These are phyloP conservation scores for Hericium rajendrae DNA, from an alignment of 768 basidiomycete genomes.

Conservation along the genomic window DNA sequence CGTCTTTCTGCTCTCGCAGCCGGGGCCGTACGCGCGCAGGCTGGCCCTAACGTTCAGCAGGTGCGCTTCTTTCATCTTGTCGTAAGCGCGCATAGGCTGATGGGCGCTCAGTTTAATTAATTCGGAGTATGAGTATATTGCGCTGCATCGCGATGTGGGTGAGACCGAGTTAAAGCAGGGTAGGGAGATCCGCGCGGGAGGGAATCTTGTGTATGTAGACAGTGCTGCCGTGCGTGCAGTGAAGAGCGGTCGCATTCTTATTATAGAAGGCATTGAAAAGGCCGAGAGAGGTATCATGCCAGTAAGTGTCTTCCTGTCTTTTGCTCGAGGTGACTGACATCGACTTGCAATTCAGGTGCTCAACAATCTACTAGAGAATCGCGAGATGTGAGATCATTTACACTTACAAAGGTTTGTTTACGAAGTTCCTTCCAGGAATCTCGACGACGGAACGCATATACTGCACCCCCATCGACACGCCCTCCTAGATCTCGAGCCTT, in stretches of 20 bases:
- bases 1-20: slow-evolving; percentile 55
- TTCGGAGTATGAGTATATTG: slow-evolving; percentile 59
- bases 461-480: slow-evolving; percentile 53
- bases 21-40: slow-evolving; percentile 56
- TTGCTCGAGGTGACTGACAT: background rate
- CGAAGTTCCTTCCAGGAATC: slow-evolving; percentile 33
- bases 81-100: background rate
- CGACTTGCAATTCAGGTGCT: slow-evolving; percentile 25
- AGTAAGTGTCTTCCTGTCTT: slow-evolving; percentile 23
- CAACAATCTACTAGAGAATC: slow-evolving; percentile 60
- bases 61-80: slow-evolving; percentile 21
- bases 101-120: slow-evolving; percentile 40
- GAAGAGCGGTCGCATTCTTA: slow-evolving; percentile 54
- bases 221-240: slow-evolving; percentile 59
- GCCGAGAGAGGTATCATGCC: slow-evolving; percentile 69
- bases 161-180: slow-evolving; percentile 68
- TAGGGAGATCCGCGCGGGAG: slow-evolving; percentile 50
- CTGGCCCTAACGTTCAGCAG: slow-evolving; percentile 56
- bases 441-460: slow-evolving; percentile 64
- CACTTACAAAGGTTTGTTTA: background rate
- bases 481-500: slow-evolving; percentile 28
- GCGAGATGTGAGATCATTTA: slow-evolving; percentile 43
- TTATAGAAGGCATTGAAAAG: slow-evolving; percentile 64
- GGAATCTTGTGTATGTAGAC: slow-evolving; percentile 57
- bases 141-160: slow-evolving; percentile 59